phyloP scores from a whole-genome alignment of 2,329 filamentous ascomycete species.

The Stagonosporopsis rhizophila region DNA sequence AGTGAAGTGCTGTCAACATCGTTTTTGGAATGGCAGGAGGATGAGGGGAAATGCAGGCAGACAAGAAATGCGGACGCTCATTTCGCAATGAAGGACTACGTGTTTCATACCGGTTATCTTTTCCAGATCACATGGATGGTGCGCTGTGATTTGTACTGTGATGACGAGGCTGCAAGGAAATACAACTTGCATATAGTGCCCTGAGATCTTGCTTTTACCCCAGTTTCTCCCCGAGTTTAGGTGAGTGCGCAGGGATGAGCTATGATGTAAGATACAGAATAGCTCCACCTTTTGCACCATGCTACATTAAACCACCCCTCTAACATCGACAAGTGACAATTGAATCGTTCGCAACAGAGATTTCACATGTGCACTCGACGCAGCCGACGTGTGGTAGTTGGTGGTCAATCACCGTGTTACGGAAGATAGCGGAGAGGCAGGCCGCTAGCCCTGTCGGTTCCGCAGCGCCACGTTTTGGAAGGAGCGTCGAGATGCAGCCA shows the following conservation, averaged over 20 bases:
- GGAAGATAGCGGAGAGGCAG: neutral
- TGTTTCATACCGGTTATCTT: too few relatives aligned
- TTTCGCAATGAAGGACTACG: neutral
- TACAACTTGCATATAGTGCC: constrained; percentile 3
- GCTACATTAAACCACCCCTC: too few relatives aligned
- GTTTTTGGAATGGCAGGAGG: neutral
- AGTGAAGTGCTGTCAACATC: neutral
- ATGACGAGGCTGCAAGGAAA: neutral
- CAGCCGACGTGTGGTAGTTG: neutral
- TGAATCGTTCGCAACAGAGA: neutral
- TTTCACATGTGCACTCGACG: neutral
- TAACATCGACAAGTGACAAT: neutral
- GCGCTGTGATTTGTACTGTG: neutral
- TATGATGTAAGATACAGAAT: constrained; percentile 9
- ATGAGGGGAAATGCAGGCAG: neutral
- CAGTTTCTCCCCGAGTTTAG: constrained; percentile 11
- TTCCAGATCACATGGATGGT: too few relatives aligned
- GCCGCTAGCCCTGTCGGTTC: neutral
- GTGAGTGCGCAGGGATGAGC: constrained; percentile 1
- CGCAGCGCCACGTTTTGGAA: constrained; percentile 4
- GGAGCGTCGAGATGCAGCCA: neutral
- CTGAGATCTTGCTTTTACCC: constrained; percentile 16
- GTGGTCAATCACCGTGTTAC: neutral
- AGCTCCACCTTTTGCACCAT: neutral
- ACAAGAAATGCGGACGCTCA: neutral